phyloP scores from a whole-genome alignment of 2,329 filamentous ascomycete species.

The Biscogniauxia sp. region DNA sequence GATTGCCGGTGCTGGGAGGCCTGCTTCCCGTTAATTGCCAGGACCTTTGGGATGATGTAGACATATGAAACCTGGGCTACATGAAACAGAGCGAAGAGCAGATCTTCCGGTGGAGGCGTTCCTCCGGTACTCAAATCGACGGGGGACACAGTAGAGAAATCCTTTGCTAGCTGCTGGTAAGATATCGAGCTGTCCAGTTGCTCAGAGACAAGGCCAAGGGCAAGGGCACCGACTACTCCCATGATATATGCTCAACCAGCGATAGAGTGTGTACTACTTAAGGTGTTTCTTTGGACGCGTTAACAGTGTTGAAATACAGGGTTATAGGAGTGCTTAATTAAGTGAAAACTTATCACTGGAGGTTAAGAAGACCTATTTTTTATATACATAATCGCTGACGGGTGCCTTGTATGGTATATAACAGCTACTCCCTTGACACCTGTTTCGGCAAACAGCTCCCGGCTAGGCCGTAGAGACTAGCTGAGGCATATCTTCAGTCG shows the following conservation, averaged over 20 bases:
- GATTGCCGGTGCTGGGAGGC: neutral
- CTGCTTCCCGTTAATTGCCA: neutral
- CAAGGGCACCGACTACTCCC: neutral
- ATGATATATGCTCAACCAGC: neutral
- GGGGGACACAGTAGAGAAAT: neutral
- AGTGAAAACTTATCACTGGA: too few relatives aligned
- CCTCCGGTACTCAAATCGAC: neutral
- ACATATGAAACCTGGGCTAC: neutral
- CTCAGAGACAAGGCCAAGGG: neutral
- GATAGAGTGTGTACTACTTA: neutral
- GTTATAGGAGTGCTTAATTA: too few relatives aligned
- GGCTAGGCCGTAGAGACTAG: neutral
- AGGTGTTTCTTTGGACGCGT: too few relatives aligned
- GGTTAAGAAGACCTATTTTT: too few relatives aligned
- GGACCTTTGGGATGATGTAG: too few relatives aligned
- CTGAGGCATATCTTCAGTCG: constrained; percentile 6
- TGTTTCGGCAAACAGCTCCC: too few relatives aligned
- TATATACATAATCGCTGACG: neutral
- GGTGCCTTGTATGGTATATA: neutral
- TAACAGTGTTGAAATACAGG: too few relatives aligned
- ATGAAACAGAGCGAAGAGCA: neutral
- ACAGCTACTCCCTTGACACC: too few relatives aligned
- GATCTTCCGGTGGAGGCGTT: neutral
- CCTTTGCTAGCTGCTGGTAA: neutral
- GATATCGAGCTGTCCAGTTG: neutral